Base-by-base conservation (phyloP, 768 basidiomycete genomes). In the Russula brevipes region DNA sequence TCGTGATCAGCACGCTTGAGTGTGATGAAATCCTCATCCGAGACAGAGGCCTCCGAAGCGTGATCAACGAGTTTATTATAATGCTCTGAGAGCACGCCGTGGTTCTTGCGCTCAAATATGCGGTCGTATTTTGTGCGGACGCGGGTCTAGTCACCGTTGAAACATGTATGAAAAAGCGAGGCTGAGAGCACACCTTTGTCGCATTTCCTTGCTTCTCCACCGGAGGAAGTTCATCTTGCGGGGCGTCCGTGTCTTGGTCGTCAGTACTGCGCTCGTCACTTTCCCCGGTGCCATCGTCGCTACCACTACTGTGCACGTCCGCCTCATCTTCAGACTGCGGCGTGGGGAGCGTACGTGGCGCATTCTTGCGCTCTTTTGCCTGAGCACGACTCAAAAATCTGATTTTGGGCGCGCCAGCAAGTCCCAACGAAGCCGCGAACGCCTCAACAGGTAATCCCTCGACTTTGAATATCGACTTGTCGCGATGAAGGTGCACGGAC, bases 71-170 rank as follows among this genome's bases (percentile, higher is more conserved):
- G 85, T 70, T 91, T 93, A 61, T 79, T 81, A 76, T 97, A 98
- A 73, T 97, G 94, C 63, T 86, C 84, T 0, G 94, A 93, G 38
- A 98, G 81, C 54, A 98, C 87, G 66, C 86, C 88, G 73, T 97
- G 95, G 72, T 97, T 98, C 73, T 92, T 96, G 60, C 95, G 85
- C 71, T 91, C 89, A 72, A 98, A 98, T 94, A 99, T 98, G 57
- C 92, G 85, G 74, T 98, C 96, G 73, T 98, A 97, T 76, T 96
- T 98, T 3, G 96, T 98, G 55, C 90, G 84, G 0, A 89, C 86
- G 47, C 74, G 76, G 42, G 54, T 24, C 63, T 64, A 19, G 47
- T 44, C 19, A 19, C 42, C n/a, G 12, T 24, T 50, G 19, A 51
- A 50, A 53, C 41, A 19, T 41, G n/a, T 45, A 36, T 39, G 42